Conservation (phyloP, 208 protist genomes). For the Naegleria gruberi region DNA sequence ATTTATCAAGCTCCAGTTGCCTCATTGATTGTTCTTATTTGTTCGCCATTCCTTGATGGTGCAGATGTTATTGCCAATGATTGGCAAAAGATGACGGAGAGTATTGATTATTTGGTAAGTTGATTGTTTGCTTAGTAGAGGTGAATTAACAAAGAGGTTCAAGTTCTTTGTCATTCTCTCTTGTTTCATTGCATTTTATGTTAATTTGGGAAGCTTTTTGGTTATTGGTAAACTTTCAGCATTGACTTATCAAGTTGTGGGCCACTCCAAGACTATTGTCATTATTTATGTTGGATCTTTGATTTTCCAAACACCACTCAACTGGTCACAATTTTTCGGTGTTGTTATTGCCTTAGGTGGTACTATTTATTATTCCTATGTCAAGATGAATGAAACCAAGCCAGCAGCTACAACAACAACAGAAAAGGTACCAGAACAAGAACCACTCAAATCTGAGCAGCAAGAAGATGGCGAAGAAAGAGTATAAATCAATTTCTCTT, state of each 20-base stretch:
- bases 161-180: constrained; percentile 58
- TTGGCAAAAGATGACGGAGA: neutral
- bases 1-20: constrained; percentile 70
- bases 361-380: constrained; percentile 51
- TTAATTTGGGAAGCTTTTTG: constrained; percentile 74
- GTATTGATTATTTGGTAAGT: neutral
- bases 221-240: constrained; percentile 64
- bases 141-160: neutral
- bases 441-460: too few relatives aligned
- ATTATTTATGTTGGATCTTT: constrained; percentile 58
- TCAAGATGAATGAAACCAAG: constrained; percentile 28
- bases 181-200: constrained; percentile 63
- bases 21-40: constrained; percentile 56
- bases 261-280: constrained; percentile 63
- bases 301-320: constrained; percentile 42
- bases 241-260: constrained; percentile 67
- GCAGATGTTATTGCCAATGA: constrained; percentile 43
- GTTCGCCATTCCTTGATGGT: constrained; percentile 54
- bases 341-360: constrained; percentile 53
- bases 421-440: too few relatives aligned
- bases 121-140: neutral
- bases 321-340: constrained; percentile 43
- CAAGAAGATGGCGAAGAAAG: too few relatives aligned
- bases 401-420: neutral
- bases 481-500: too few relatives aligned